These are phyloP conservation scores for Pyrenophora seminiperda DNA, from an alignment of 2,329 filamentous ascomycete genomes.

Conservation along the genomic window DNA sequence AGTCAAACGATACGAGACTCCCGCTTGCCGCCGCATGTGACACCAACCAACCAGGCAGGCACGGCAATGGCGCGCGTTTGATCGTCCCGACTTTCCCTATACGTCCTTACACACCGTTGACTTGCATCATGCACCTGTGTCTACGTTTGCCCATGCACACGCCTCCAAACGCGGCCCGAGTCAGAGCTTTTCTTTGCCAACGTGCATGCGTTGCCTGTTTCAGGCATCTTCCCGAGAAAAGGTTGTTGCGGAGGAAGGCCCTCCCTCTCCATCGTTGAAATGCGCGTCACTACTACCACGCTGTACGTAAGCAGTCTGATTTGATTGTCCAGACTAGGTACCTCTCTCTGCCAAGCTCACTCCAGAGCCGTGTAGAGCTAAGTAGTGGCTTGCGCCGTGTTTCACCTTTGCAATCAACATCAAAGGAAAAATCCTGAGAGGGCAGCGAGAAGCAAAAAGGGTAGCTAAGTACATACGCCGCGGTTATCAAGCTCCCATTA, in stretches of 20 bases:
- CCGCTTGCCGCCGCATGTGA: background rate
- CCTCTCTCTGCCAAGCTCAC: no score
- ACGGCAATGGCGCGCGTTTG: background rate
- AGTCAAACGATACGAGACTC: background rate
- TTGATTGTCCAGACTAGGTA: no score
- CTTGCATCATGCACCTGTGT: no score
- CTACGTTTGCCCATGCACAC: background rate
- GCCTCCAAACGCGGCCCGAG: no score
- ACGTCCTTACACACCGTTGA: conserved; percentile 4
- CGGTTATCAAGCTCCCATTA: background rate
- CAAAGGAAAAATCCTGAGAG: no score
- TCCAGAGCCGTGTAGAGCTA: background rate
- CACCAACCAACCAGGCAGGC: no score
- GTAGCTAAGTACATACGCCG: background rate
- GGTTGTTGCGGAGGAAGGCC: conserved; percentile 4
- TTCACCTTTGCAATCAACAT: background rate
- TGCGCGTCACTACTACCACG: no score
- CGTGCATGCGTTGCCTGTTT: conserved; percentile 1
- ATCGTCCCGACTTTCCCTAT: background rate
- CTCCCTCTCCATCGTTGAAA: conserved; percentile 4
- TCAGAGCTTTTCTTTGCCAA: background rate
- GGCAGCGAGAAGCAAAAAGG: background rate
- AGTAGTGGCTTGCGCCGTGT: background rate
- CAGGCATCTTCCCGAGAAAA: background rate
- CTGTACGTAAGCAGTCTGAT: no score